Conservation (phyloP, 495 filamentous ascomycete species). For the Trypethelium eluteriae region DNA sequence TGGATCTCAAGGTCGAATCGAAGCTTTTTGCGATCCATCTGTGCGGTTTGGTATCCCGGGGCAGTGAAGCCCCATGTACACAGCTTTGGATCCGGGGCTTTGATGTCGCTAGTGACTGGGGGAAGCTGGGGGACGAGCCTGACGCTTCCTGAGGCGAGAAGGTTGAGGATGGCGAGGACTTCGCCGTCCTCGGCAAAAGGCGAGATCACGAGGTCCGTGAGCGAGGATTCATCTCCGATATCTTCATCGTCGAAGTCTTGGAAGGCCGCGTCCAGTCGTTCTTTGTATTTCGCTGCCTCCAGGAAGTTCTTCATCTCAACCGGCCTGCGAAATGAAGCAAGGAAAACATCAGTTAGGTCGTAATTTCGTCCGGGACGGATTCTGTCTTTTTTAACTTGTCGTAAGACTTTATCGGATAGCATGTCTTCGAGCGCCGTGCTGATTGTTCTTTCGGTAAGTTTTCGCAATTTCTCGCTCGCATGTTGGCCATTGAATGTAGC, state of each 20-base stretch:
- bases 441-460: constrained; percentile 25
- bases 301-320: constrained; percentile 28
- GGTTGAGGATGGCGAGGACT: constrained; percentile 60
- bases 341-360: constrained; percentile 25
- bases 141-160: constrained; percentile 54
- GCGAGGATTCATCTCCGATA: constrained; percentile 31
- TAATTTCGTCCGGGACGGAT: constrained; percentile 45
- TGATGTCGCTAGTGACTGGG: constrained; percentile 44
- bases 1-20: constrained; percentile 55
- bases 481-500: constrained; percentile 40
- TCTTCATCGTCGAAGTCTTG: constrained; percentile 31
- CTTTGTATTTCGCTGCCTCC: constrained; percentile 34
- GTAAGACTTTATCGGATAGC: constrained; percentile 51
- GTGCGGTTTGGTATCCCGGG: constrained; percentile 61
- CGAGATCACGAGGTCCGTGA: background rate
- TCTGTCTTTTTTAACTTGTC: constrained; percentile 47
- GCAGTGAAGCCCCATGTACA: constrained; percentile 61
- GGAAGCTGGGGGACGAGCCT: constrained; percentile 48
- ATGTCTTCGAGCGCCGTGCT: constrained; percentile 48
- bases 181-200: constrained; percentile 52
- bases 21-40: constrained; percentile 58
- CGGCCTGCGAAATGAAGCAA: constrained; percentile 28
- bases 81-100: constrained; percentile 24
- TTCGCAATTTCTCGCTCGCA: constrained; percentile 34
- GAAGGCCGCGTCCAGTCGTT: constrained; percentile 36